Percentiles rank a stretch among this genome's conserved stretches.
Conservation (phyloP, 2,329 filamentous ascomycete species). For the Sarocladium strictum region DNA sequence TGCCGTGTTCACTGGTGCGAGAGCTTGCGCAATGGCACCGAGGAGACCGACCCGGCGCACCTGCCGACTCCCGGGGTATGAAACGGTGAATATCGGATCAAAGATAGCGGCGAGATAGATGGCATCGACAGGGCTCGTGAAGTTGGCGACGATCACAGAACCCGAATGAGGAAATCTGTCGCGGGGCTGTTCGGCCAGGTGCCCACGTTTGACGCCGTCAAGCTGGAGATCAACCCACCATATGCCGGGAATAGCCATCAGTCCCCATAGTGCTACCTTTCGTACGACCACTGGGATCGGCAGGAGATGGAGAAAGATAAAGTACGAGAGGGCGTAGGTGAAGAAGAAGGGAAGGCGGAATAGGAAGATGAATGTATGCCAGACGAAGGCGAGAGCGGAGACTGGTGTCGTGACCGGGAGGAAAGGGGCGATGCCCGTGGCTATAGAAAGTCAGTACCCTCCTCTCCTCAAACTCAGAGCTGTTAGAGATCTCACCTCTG, state of each 20-base stretch:
- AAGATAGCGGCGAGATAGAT: constrained; percentile 94
- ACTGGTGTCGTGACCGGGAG: constrained; percentile 69
- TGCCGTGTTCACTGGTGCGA: constrained; percentile 50
- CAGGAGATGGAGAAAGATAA: constrained; percentile 76
- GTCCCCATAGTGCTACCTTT: constrained; percentile 81
- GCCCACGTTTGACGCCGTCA: constrained; percentile 91
- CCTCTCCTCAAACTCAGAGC: not conserved
- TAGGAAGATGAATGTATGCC: constrained; percentile 69
- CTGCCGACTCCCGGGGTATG: constrained; percentile 67
- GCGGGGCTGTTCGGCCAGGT: constrained; percentile 66
- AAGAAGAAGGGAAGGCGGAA: constrained; percentile 76
- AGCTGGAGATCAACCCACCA: constrained; percentile 99
- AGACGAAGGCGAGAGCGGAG: constrained; percentile 54
- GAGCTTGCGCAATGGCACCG: constrained; percentile 66
- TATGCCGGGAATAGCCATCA: constrained; percentile 83
- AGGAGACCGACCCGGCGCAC: constrained; percentile 75
- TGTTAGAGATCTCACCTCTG: constrained; percentile 53
- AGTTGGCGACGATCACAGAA: constrained; percentile 81
- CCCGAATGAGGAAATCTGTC: constrained; percentile 72
- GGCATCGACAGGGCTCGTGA: constrained; percentile 87
- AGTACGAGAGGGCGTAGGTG: constrained; percentile 62
- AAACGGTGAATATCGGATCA: constrained; percentile 87
- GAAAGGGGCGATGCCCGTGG: constrained; percentile 94
- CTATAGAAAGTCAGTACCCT: constrained; percentile 38
- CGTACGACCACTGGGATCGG: constrained; percentile 59